A percentile compares a stretch with the other conserved stretches of the same genome.
Evolutionary conservation across 2,329 filamentous ascomycete species (phyloP).

Genomic region (Ceratocystis ficicola): DNA sequence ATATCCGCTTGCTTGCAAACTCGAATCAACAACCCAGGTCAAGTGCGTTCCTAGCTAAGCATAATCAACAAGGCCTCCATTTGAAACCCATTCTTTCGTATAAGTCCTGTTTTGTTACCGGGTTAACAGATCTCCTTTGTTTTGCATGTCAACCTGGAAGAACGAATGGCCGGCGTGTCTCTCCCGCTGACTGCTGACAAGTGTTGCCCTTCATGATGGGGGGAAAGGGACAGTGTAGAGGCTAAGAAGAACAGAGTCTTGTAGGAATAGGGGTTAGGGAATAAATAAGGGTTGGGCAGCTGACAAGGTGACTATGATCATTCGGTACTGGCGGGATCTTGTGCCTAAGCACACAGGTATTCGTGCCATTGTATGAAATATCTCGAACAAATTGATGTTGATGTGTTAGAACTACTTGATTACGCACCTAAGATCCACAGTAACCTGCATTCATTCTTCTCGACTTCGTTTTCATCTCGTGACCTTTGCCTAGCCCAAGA

Average conservation of each 20-base stretch:
- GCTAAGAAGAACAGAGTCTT: too few species aligned
- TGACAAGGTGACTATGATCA: too few species aligned
- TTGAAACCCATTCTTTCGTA: conserved; percentile 4
- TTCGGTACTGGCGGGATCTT: too few species aligned
- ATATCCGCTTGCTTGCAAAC: too few species aligned
- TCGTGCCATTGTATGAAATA: too few species aligned
- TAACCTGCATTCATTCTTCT: not conserved
- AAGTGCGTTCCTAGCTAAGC: not conserved
- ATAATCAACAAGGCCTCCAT: not conserved
- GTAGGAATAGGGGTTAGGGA: too few species aligned
- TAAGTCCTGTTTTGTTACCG: not conserved
- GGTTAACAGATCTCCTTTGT: not conserved
- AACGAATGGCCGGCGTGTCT: not conserved
- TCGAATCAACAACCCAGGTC: too few species aligned
- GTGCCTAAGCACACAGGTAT: too few species aligned
- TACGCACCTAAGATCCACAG: too few species aligned
- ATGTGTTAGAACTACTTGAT: too few species aligned
- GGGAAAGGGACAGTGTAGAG: not conserved
- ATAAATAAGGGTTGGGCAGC: too few species aligned
- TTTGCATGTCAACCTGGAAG: conserved; percentile 3
- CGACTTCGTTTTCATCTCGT: not conserved
- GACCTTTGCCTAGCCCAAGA: not conserved
- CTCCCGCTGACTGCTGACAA: not conserved
- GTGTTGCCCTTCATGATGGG: not conserved
- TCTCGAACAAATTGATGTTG: too few species aligned